Evolutionary conservation across 768 basidiomycete species (phyloP).

Genomic region (Phlebiopsis flavidoalba): DNA sequence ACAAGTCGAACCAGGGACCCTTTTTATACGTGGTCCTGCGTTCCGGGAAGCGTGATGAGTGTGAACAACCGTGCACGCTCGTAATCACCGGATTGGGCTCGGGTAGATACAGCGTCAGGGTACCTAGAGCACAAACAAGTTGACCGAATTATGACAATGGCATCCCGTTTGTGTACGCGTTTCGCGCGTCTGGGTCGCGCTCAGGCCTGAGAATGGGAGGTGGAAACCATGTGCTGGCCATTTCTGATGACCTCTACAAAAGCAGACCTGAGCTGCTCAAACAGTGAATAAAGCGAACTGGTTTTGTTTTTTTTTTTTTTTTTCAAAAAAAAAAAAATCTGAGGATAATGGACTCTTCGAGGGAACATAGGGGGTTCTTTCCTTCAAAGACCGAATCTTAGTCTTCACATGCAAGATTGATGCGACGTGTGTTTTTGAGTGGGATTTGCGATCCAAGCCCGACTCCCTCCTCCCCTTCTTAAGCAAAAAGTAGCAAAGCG

Average conservation of each 20-base stretch:
- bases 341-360: conserved; percentile 2
- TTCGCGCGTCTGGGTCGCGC: background rate
- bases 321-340: too few species aligned
- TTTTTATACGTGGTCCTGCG: conserved; percentile 2
- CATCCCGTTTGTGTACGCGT: background rate
- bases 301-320: too few species aligned
- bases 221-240: background rate
- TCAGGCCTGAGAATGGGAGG: background rate
- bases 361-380: conserved; percentile 12
- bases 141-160: conserved; percentile 3
- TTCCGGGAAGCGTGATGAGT: background rate
- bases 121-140: background rate
- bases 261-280: background rate
- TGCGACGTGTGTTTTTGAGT: background rate
- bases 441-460: background rate
- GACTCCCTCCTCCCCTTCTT: too few species aligned
- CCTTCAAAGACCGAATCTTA: background rate
- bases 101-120: background rate
- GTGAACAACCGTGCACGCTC: background rate
- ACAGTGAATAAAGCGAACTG: background rate
- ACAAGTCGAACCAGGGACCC: conserved; percentile 6
- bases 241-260: background rate
- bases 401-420: background rate
- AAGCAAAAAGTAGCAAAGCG: background rate
- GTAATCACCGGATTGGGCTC: background rate